Conservation (phyloP, 441 rosid genomes). For the Viola pubescens region DNA sequence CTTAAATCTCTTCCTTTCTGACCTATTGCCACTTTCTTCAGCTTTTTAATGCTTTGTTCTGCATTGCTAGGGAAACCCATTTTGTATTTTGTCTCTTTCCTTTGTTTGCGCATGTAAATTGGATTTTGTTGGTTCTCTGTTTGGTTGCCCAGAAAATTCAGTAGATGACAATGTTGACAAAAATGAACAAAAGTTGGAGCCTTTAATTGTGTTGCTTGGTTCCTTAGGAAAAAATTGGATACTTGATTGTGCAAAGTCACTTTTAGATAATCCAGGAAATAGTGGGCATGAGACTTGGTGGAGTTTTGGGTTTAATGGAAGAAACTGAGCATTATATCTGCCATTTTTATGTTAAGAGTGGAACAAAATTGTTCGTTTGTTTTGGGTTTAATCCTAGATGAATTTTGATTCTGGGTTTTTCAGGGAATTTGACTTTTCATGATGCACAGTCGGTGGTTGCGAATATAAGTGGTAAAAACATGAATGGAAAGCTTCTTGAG, state of each 20-base stretch:
- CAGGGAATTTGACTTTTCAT: background rate
- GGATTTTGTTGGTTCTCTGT: conserved; percentile 2
- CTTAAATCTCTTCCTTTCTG: background rate
- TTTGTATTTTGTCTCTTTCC: background rate
- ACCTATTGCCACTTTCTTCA: background rate
- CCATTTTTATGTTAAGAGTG: background rate
- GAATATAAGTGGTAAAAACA: too few species aligned
- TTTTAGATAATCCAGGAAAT: background rate
- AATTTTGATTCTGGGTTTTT: conserved; percentile 8
- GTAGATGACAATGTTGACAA: background rate
- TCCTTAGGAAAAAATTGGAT: background rate
- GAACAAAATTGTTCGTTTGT: conserved; percentile 2
- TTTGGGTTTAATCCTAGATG: conserved; percentile 6
- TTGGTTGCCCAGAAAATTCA: conserved; percentile 9
- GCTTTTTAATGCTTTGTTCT: background rate
- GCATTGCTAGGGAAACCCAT: conserved; percentile 11
- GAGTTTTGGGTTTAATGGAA: too few species aligned
- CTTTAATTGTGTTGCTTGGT: background rate
- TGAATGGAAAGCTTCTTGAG: too few species aligned
- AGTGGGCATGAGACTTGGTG: too few species aligned
- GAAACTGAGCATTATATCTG: background rate
- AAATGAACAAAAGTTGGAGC: background rate
- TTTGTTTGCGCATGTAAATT: background rate
- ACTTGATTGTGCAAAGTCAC: background rate
- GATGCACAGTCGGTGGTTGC: too few species aligned